Evolutionary conservation across 768 basidiomycete species (phyloP), one percentile per base, ranked within the genome.

Genomic region (Leccinum barrowsii): DNA sequence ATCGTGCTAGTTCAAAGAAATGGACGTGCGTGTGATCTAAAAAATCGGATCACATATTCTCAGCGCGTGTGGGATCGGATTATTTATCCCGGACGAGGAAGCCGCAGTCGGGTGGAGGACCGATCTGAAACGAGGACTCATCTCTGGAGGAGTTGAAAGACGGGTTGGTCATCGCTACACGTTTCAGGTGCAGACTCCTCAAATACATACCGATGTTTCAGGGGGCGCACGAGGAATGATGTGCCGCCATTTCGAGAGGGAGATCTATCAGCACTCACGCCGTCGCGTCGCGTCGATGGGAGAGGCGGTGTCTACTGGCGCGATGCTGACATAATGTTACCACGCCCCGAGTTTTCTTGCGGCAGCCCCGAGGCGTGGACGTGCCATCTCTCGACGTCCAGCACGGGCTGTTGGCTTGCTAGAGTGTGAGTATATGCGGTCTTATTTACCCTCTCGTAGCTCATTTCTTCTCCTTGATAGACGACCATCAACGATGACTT

Each of bases 401-500:
- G 59, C 66, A 65, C 70, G 57, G 67, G 69, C 63, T 63, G 67
- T 69, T 62, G 65, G 69, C 59, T 65, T 73, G 68, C 62, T 61
- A 62, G 32, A 65, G 59, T 59, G 73, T 71, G 57, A n/a, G 67
- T 63, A 51, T 44, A 15, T 44, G 34, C 34, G 19, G 49, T 44
- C 17, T 47, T 21, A 22, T 56, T 13, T 5, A 1, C 19, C 5
- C 11, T 21, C 22, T 35, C 30, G 17, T 4, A n/a, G 4, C 7
- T 58, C 8, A 34, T 46, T 47, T 34, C 21, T 42, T n/a, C 28
- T 28, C 55, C 58, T 54, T 59, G 61, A 60, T 64, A 64, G 59
- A 71, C 63, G 71, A 74, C 73, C 59, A 67, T 73, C 71, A 63
- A 59, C 57, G 73, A 73, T 73, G 71, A 70, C 71, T 58, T 73